Evolutionary conservation across 2,329 filamentous ascomycete genomes (phyloP).

Genomic region (Ceratocystis colombiana): DNA sequence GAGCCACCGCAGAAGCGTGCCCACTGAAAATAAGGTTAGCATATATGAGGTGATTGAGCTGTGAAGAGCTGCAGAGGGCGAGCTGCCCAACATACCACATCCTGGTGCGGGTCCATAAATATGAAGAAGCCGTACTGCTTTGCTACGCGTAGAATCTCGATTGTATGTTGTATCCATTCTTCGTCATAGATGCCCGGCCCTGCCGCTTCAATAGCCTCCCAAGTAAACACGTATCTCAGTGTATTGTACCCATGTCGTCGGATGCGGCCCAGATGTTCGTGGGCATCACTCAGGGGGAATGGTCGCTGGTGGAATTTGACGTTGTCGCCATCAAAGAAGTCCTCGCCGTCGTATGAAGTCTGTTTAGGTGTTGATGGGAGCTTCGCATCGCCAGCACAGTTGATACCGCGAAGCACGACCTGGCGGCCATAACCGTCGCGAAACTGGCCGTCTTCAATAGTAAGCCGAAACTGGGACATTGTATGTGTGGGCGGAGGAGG

Average conservation of each 20-base stretch:
- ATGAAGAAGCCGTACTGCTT: slow-evolving; percentile 90
- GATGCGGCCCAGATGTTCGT: slow-evolving; percentile 74
- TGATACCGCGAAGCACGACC: slow-evolving; percentile 84
- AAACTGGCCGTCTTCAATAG: slow-evolving; percentile 77
- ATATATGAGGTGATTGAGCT: background rate
- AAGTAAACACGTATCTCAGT: slow-evolving; percentile 93
- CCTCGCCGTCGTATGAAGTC: slow-evolving; percentile 64
- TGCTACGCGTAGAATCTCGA: slow-evolving; percentile 69
- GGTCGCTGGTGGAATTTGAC: slow-evolving; percentile 82
- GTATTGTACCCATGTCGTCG: slow-evolving; percentile 91
- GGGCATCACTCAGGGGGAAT: slow-evolving; percentile 72
- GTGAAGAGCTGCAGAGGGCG: background rate
- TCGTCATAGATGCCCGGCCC: slow-evolving; percentile 91
- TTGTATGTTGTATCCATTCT: slow-evolving; percentile 83
- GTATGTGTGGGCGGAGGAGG: background rate
- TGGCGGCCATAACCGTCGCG: slow-evolving; percentile 72
- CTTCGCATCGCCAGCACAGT: slow-evolving; percentile 84
- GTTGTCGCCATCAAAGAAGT: slow-evolving; percentile 87
- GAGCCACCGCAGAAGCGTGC: slow-evolving; percentile 89
- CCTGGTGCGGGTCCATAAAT: slow-evolving; percentile 98
- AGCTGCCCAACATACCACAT: slow-evolving; percentile 57
- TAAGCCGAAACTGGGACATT: slow-evolving; percentile 65
- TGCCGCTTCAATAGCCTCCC: slow-evolving; percentile 94
- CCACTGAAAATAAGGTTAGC: slow-evolving; percentile 50
- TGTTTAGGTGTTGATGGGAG: slow-evolving; percentile 70